A percentile compares a stretch with the other conserved stretches of the same genome.
Conservation (phyloP, 2,329 filamentous ascomycete genomes). For the Rhynchosporium secalis region DNA sequence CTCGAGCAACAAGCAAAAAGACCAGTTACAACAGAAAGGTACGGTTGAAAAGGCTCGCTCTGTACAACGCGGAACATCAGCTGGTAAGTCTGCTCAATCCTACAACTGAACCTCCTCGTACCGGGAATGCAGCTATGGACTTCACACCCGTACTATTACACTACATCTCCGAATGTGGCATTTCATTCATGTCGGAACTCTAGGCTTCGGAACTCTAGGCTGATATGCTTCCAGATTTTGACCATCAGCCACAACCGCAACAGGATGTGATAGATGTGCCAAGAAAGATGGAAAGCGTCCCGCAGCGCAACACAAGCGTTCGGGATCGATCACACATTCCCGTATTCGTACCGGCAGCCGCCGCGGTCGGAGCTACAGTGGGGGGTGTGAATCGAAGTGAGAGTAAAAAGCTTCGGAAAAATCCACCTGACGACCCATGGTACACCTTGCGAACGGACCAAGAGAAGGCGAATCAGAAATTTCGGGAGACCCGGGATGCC, state of each 20-base stretch:
- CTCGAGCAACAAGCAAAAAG: slow-evolving; percentile 41
- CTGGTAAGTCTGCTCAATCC: background rate
- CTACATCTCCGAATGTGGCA: too few species aligned
- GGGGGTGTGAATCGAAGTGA: slow-evolving; percentile 49
- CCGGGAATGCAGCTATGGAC: too few species aligned
- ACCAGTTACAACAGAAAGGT: slow-evolving; percentile 40
- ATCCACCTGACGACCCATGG: slow-evolving; percentile 55
- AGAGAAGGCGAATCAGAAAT: slow-evolving; percentile 39
- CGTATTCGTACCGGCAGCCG: slow-evolving; percentile 27
- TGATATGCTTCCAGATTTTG: slow-evolving; percentile 24
- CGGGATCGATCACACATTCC: slow-evolving; percentile 55
- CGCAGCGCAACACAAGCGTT: slow-evolving; percentile 58
- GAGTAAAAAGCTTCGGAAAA: slow-evolving; percentile 61
- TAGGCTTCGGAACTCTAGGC: background rate
- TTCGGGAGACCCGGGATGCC: slow-evolving; percentile 34
- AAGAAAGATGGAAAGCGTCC: slow-evolving; percentile 17
- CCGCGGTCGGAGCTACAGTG: slow-evolving; percentile 14
- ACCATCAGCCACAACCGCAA: slow-evolving; percentile 32
- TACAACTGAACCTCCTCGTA: too few species aligned
- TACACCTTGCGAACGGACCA: slow-evolving; percentile 46
- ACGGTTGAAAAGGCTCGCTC: slow-evolving; percentile 36
- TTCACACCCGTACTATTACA: too few species aligned
- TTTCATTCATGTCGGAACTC: too few species aligned
- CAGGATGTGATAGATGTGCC: slow-evolving; percentile 15
- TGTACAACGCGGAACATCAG: slow-evolving; percentile 24